Conservation (phyloP, 257 asterid species). For the Solanum pimpinellifolium region DNA sequence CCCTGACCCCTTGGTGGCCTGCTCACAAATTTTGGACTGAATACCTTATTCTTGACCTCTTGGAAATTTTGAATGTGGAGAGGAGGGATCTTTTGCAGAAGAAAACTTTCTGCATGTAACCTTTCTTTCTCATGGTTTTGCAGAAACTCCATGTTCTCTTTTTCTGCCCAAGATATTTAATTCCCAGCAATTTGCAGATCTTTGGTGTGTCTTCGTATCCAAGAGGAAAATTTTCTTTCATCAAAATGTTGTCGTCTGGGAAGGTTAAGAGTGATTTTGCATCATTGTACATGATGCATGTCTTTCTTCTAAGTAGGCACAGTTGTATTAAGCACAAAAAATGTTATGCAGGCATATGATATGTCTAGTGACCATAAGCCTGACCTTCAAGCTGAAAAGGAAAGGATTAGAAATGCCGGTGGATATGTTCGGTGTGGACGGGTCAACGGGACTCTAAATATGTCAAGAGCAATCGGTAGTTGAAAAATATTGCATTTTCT, state of each 20-base stretch:
- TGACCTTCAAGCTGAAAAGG: conserved; percentile 56
- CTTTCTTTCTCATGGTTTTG: neutral
- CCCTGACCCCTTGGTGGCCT: neutral
- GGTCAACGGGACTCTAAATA: conserved; percentile 88
- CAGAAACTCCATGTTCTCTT: neutral
- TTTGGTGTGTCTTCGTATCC: neutral
- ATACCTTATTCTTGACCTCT: neutral
- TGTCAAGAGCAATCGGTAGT: conserved; percentile 91
- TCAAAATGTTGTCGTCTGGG: neutral
- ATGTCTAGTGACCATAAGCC: conserved; percentile 95
- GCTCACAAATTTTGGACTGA: neutral
- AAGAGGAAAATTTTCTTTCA: neutral
- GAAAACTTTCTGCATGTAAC: neutral
- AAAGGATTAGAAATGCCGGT: conserved; percentile 84
- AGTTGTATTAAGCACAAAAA: neutral
- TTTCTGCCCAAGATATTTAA: neutral
- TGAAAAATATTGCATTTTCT: neutral
- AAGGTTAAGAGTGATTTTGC: neutral
- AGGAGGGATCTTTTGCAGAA: neutral
- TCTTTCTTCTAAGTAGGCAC: neutral
- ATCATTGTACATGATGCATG: neutral
- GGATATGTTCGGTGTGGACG: conserved; percentile 89
- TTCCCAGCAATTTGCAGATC: neutral
- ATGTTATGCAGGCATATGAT: conserved; percentile 49
- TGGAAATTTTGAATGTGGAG: neutral